Percentiles rank a stretch among this genome's conserved stretches.
Conservation (phyloP, 352 stramenopile genomes). For the Phytopythium montanum region DNA sequence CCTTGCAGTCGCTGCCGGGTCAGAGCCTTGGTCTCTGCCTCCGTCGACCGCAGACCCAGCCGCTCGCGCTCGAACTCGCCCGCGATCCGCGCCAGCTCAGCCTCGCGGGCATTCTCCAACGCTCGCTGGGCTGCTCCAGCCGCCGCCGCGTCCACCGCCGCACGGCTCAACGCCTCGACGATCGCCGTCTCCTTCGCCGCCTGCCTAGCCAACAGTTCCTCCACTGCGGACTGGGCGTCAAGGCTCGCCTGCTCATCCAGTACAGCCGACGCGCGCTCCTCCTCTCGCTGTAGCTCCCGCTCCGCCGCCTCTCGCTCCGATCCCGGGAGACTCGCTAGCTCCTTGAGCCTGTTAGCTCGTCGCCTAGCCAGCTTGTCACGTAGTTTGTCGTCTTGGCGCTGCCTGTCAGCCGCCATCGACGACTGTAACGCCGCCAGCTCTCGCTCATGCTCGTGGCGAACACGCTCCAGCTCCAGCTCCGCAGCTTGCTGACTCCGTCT, state of each 20-base stretch:
- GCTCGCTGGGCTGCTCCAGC: constrained; percentile 25
- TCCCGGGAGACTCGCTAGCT: constrained; percentile 36
- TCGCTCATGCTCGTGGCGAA: constrained; percentile 44
- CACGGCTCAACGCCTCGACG: constrained; percentile 5
- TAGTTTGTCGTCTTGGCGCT: constrained; percentile 36
- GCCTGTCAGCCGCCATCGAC: constrained; percentile 27
- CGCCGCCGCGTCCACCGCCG: constrained; percentile 17
- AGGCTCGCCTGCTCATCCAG: constrained; percentile 12
- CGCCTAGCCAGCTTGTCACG: constrained; percentile 44
- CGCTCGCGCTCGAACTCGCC: constrained; percentile 17
- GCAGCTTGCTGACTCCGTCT: constrained; percentile 20
- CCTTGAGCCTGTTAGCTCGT: constrained; percentile 29
- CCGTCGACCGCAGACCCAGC: neutral
- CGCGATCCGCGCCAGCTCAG: constrained; percentile 27
- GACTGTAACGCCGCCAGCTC: constrained; percentile 27
- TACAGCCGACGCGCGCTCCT: constrained; percentile 1
- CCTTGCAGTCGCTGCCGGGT: constrained; percentile 18
- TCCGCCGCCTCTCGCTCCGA: constrained; percentile 15
- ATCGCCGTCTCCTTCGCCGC: neutral
- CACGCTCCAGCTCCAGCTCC: constrained; percentile 27
- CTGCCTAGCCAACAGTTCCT: neutral
- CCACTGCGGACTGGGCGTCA: constrained; percentile 5
- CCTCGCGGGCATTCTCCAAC: constrained; percentile 20
- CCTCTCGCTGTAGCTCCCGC: constrained; percentile 9
- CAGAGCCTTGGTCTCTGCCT: constrained; percentile 3